These are phyloP conservation scores for Alectoria sarmentosa DNA, from an alignment of 495 filamentous ascomycete genomes.

Conservation along the genomic window DNA sequence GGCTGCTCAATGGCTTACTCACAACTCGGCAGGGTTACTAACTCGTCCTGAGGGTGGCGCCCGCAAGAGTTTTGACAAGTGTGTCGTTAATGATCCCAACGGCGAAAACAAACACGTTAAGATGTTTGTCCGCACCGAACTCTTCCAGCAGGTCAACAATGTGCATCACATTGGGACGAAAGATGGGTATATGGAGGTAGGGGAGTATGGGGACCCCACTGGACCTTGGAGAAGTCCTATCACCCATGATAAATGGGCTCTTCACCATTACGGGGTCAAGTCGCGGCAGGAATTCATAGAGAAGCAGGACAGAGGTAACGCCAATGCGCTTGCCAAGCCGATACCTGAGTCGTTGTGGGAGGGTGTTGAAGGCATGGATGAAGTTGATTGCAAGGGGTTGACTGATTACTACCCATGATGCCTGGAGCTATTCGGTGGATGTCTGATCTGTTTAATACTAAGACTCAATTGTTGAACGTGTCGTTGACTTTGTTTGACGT, in stretches of 20 bases:
- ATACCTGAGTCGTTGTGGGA: background rate
- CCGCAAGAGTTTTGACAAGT: slow-evolving; percentile 12
- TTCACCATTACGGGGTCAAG: slow-evolving; percentile 13
- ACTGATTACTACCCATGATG: slow-evolving; percentile 2
- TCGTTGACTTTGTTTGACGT: background rate
- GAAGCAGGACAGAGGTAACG: slow-evolving; percentile 10
- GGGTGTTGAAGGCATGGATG: background rate
- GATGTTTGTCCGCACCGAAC: slow-evolving; percentile 10
- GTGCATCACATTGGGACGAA: slow-evolving; percentile 1
- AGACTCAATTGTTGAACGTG: background rate
- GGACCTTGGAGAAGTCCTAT: background rate
- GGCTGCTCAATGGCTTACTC: slow-evolving; percentile 11
- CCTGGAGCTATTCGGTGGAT: background rate
- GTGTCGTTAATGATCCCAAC: slow-evolving; percentile 1
- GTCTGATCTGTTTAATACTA: background rate
- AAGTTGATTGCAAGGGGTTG: background rate
- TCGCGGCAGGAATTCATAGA: slow-evolving; percentile 11
- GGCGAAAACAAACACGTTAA: slow-evolving; percentile 4
- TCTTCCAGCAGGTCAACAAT: slow-evolving; percentile 5
- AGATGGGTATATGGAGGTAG: background rate
- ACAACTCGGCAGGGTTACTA: slow-evolving; percentile 15
- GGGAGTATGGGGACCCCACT: slow-evolving; percentile 3
- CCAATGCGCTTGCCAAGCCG: background rate
- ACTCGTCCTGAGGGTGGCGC: background rate
- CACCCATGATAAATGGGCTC: slow-evolving; percentile 13